These are phyloP conservation scores for Saccharomycopsis schoenii DNA, from an alignment of 805 yeast genomes.

Conservation along the genomic window DNA sequence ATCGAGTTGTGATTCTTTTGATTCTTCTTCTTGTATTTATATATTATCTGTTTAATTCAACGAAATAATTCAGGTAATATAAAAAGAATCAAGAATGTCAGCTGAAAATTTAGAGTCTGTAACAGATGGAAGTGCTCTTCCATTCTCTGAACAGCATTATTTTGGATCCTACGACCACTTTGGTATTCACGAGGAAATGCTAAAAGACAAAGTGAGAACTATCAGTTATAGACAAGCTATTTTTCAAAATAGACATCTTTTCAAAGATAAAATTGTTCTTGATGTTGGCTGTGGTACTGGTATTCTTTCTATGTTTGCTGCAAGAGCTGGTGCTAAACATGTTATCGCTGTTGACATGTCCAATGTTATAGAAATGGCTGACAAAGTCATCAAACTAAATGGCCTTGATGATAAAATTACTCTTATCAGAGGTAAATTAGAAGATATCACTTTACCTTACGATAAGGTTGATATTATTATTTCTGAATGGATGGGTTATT, in stretches of 20 bases:
- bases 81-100: not conserved
- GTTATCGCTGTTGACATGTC: conserved; percentile 98
- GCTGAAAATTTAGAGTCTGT: conserved; percentile 29
- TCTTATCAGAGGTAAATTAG: conserved; percentile 83
- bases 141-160: conserved; percentile 82
- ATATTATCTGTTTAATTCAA: not conserved
- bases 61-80: not conserved
- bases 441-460: conserved; percentile 81
- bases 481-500: conserved; percentile 99
- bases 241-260: conserved; percentile 75
- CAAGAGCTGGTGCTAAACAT: conserved; percentile 96
- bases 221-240: conserved; percentile 87
- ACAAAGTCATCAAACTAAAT: conserved; percentile 71
- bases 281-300: conserved; percentile 99
- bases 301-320: conserved; percentile 94
- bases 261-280: conserved; percentile 86
- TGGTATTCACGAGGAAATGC: conserved; percentile 98
- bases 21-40: too few relatives aligned
- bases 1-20: too few relatives aligned
- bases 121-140: conserved; percentile 53
- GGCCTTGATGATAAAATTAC: conserved; percentile 84
- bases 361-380: conserved; percentile 93
- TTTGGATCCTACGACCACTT: conserved; percentile 93
- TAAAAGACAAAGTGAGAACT: conserved; percentile 90
- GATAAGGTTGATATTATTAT: conserved; percentile 88